Base-by-base conservation (phyloP, 1,139 yeast species). In the Komagataea norvegica region DNA sequence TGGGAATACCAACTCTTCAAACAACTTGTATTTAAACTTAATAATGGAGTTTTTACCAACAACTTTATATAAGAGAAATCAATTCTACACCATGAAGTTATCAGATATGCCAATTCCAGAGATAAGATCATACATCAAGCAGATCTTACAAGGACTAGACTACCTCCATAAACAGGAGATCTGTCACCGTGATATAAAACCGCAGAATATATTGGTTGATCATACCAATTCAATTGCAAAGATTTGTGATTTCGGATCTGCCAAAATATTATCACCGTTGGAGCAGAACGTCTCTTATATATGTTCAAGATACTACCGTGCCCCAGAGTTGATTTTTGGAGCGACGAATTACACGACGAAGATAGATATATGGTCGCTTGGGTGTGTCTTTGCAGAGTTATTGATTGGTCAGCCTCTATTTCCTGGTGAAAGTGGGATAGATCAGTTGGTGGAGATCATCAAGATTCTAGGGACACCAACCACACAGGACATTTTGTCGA, bases 221-320 rank as follows among this genome's bases (percentile, higher is more conserved):
- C 95, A 96, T 19, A 72, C 76, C 33, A 72, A 81, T 8, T 94
- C 95, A 11, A 76, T 83, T 41, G 72, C 93, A 49, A 91, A 91
- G 63, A 74, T 91, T 36, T 91, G 98, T 64, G 98, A 91, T 64
- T 91, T 91, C 61, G 98, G 98, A n/a, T 79, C 93, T n/a, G 98
- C 98, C 22, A 91, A 91, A 61, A 82, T 85, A 41, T 72, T 91
- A 44, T 85, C 83, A 35, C 93, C 95, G 7, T 72, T 74, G 13
- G 98, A 91, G 61, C 96, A 96, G 31, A 89, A 89, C 59, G 98
- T 91, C 23, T 83, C 95, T 10, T 91, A 91, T 62, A 91, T 91
- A 42, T 91, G 98, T 62, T 89, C 97, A 20, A 74, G 98, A 55
- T 91, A 89, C 64, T 91, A 91, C 64, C 74, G 98, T 45, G 97